These are phyloP conservation scores for Lichtheimia hyalospora DNA, from an alignment of 371 early-diverging fungal genomes.

Conservation along the genomic window DNA sequence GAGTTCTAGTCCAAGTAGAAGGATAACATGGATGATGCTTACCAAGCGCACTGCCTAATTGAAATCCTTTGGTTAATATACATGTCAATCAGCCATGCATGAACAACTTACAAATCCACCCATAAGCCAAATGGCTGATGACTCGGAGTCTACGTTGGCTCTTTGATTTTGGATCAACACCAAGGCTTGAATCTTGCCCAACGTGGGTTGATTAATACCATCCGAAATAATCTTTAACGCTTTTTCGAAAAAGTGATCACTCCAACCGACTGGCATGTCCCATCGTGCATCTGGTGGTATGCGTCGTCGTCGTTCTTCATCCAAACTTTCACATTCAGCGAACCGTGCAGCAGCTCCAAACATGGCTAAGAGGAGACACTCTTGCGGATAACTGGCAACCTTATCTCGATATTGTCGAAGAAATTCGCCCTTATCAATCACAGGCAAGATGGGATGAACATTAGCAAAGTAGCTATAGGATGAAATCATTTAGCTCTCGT, in stretches of 20 bases:
- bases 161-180: slow-evolving; percentile 46
- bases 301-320: slow-evolving; percentile 6
- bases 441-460: slow-evolving; percentile 47
- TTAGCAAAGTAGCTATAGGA: slow-evolving; percentile 42
- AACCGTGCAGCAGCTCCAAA: slow-evolving; percentile 51
- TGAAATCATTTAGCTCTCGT: too few species aligned
- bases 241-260: slow-evolving; percentile 46
- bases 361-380: slow-evolving; percentile 48
- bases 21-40: neutral
- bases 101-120: slow-evolving; percentile 26
- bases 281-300: slow-evolving; percentile 33
- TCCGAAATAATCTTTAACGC: slow-evolving; percentile 28
- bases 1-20: neutral
- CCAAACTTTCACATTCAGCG: slow-evolving; percentile 34
- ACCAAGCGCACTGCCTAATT: neutral
- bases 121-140: slow-evolving; percentile 44
- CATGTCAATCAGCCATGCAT: too few species aligned
- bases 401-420: slow-evolving; percentile 43
- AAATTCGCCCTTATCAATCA: slow-evolving; percentile 43
- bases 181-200: slow-evolving; percentile 45
- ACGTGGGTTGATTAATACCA: slow-evolving; percentile 26
- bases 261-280: slow-evolving; percentile 47
- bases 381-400: slow-evolving; percentile 37
- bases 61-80: neutral
- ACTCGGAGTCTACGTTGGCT: slow-evolving; percentile 42